Conservation (phyloP, 2,329 filamentous ascomycete species). For the Exophiala dermatitidis region DNA sequence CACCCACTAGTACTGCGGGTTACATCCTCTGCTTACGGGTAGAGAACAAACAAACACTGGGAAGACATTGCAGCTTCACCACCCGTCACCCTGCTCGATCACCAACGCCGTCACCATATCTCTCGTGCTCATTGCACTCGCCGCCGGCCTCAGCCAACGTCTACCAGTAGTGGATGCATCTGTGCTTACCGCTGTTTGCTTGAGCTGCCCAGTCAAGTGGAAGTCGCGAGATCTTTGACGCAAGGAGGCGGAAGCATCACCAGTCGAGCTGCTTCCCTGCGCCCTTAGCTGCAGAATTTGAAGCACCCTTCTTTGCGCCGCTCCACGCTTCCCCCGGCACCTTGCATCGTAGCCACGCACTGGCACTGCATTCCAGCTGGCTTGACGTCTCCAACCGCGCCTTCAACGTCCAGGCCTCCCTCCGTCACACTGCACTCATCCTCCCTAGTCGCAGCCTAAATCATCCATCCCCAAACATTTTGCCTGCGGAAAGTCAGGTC, state of each 20-base stretch:
- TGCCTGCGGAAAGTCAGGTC: not conserved
- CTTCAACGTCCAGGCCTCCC: conserved; percentile 4
- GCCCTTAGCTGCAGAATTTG: conserved; percentile 12
- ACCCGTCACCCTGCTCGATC: not conserved
- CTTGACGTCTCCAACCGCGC: conserved; percentile 16
- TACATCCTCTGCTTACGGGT: not conserved
- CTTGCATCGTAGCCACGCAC: conserved; percentile 25
- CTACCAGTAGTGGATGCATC: conserved; percentile 1
- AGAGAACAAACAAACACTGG: not conserved
- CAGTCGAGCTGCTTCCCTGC: conserved; percentile 11
- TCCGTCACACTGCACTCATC: conserved; percentile 10
- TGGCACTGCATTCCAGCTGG: conserved; percentile 18
- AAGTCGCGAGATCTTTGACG: conserved; percentile 20
- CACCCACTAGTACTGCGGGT: not conserved
- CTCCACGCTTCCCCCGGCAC: conserved; percentile 24
- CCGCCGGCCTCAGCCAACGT: not conserved
- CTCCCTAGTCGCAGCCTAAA: conserved; percentile 22
- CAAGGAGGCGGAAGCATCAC: conserved; percentile 21
- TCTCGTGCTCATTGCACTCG: not conserved
- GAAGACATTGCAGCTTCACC: not conserved
- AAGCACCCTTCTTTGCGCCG: conserved; percentile 10
- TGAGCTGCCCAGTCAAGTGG: conserved; percentile 14
- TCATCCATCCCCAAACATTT: conserved; percentile 12
- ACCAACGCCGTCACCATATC: conserved; percentile 15
- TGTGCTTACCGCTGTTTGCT: conserved; percentile 26